Conservation (phyloP, 73 alveolate genomes). For the Stentor coeruleus region DNA sequence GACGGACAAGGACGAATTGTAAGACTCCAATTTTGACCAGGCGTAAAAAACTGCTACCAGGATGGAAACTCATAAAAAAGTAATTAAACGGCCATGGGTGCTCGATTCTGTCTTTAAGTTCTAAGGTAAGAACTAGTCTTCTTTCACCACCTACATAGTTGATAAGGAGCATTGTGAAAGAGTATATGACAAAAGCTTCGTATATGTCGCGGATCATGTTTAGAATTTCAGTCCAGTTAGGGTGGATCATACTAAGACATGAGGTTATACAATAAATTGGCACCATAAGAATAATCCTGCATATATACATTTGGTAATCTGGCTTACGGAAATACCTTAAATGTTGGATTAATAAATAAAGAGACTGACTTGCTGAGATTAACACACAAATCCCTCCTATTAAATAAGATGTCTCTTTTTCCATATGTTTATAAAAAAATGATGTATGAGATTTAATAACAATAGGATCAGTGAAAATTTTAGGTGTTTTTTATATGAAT, state of each 20-base stretch:
- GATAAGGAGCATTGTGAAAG: conserved; percentile 48
- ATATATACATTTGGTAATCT: conserved; percentile 25
- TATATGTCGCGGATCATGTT: conserved; percentile 51
- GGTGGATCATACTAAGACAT: conserved; percentile 37
- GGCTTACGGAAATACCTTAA: not conserved
- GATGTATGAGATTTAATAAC: too few species aligned
- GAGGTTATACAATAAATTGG: conserved; percentile 39
- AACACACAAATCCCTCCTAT: not conserved
- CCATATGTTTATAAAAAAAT: too few species aligned
- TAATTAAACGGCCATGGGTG: conserved; percentile 68
- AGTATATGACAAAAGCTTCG: conserved; percentile 63
- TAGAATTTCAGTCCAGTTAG: conserved; percentile 28
- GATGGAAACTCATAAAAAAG: conserved; percentile 35
- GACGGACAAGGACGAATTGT: conserved; percentile 56
- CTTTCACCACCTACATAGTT: conserved; percentile 62
- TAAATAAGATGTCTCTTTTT: not conserved
- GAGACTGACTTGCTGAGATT: not conserved
- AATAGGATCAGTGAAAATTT: too few species aligned
- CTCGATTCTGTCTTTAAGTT: conserved; percentile 51
- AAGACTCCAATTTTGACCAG: conserved; percentile 56
- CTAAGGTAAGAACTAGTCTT: conserved; percentile 42
- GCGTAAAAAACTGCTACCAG: conserved; percentile 49
- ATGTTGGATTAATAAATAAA: not conserved
- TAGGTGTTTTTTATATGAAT: too few species aligned
- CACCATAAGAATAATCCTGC: conserved; percentile 29